These are phyloP conservation scores for Pythium folliculosum DNA, from an alignment of 352 stramenopile species.

Conservation along the genomic window DNA sequence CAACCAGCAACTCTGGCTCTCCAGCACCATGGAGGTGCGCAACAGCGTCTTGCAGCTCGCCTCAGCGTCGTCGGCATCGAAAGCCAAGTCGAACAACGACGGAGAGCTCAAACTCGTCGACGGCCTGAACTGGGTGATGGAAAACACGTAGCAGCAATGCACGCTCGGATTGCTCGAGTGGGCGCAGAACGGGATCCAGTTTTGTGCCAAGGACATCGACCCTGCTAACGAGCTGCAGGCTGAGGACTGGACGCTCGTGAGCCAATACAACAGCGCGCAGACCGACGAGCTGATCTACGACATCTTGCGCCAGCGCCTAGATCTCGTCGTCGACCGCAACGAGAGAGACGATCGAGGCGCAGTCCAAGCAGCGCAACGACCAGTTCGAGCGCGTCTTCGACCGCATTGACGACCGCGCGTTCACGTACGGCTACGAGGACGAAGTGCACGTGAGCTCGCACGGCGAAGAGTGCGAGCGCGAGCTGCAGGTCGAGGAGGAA, in stretches of 20 bases:
- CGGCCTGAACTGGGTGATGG: conserved; percentile 83
- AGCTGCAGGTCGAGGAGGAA: conserved; percentile 6
- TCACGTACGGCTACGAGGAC: conserved; percentile 37
- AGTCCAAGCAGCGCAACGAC: background rate
- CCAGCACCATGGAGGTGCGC: conserved; percentile 67
- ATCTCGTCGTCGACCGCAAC: conserved; percentile 11
- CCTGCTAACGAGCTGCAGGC: conserved; percentile 1
- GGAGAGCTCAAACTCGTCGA: conserved; percentile 26
- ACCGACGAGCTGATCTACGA: background rate
- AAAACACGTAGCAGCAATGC: conserved; percentile 77
- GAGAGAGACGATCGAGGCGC: conserved; percentile 1
- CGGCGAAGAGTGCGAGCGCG: conserved; percentile 7
- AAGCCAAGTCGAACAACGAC: conserved; percentile 43
- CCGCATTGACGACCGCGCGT: conserved; percentile 15
- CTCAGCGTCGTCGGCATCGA: conserved; percentile 21
- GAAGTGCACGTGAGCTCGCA: conserved; percentile 40
- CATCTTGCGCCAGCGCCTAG: conserved; percentile 1
- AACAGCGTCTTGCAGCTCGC: conserved; percentile 38
- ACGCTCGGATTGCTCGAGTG: conserved; percentile 72
- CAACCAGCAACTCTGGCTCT: conserved; percentile 71
- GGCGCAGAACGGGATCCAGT: conserved; percentile 78
- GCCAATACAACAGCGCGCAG: background rate
- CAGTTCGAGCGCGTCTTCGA: conserved; percentile 11
- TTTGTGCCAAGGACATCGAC: conserved; percentile 32
- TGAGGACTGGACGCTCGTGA: conserved; percentile 36